Percentiles rank a stretch among this genome's conserved stretches.
Conservation (phyloP, 345 rosid genomes). For the Gossypium stocksii region DNA sequence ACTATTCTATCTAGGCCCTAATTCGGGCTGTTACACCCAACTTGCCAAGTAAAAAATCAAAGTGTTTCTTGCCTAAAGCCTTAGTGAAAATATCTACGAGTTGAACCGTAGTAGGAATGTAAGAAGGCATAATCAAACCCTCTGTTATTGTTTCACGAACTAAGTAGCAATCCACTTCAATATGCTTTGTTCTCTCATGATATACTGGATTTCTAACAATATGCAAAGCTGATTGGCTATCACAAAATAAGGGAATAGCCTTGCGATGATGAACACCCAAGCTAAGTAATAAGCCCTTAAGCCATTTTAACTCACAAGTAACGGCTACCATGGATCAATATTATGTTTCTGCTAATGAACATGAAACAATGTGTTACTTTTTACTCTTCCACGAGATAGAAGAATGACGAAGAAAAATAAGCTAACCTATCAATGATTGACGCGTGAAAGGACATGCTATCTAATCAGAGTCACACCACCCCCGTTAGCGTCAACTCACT, state of each 20-base stretch:
- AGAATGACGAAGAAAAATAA: background rate
- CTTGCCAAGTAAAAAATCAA: background rate
- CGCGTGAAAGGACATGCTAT: background rate
- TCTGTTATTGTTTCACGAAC: background rate
- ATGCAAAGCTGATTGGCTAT: background rate
- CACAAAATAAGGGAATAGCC: background rate
- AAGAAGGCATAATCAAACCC: background rate
- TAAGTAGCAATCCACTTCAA: background rate
- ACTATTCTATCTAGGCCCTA: too few species aligned
- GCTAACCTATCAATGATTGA: background rate
- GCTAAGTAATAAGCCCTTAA: background rate
- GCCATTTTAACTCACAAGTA: background rate
- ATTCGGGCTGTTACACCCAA: too few species aligned
- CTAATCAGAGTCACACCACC: background rate
- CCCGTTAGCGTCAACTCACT: background rate
- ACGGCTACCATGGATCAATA: background rate
- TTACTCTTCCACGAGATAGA: background rate
- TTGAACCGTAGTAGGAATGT: background rate
- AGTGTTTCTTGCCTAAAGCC: background rate
- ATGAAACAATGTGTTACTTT: too few species aligned
- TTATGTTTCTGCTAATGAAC: background rate
- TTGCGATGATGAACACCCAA: background rate
- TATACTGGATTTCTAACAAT: background rate
- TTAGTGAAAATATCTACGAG: background rate
- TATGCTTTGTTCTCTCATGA: background rate